A percentile compares a stretch with the other conserved stretches of the same genome.
These are phyloP conservation scores for Cordyceps fumosorosea DNA, from an alignment of 2,329 filamentous ascomycete genomes.

Conservation along the genomic window DNA sequence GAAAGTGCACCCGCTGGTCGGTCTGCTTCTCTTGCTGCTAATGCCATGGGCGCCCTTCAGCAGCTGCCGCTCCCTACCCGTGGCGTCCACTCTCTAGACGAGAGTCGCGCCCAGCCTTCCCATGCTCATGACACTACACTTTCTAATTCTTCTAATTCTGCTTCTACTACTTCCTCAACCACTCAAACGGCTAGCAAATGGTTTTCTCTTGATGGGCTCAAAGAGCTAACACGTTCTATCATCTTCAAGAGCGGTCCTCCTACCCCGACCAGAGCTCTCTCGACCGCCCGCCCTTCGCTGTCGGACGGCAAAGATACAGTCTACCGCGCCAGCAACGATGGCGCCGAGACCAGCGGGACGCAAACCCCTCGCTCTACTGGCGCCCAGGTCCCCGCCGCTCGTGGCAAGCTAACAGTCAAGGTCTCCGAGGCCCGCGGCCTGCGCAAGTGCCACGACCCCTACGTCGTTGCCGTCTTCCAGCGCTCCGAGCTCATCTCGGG, in stretches of 20 bases:
- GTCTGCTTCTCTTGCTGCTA: slow-evolving; percentile 6
- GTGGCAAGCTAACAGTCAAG: slow-evolving; percentile 84
- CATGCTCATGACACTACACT: slow-evolving; percentile 27
- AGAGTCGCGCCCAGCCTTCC: slow-evolving; percentile 2
- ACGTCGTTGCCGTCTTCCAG: slow-evolving; percentile 95
- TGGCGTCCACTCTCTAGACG: slow-evolving; percentile 9
- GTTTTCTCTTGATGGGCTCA: slow-evolving; percentile 62
- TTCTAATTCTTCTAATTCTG: slow-evolving; percentile 42
- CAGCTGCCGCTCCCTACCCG: slow-evolving; percentile 8
- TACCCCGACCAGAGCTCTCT: slow-evolving; percentile 83
- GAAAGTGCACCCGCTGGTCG: slow-evolving; percentile 6
- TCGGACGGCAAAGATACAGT: slow-evolving; percentile 38
- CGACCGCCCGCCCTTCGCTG: slow-evolving; percentile 49
- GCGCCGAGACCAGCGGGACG: slow-evolving; percentile 42
- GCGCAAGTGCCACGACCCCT: slow-evolving; percentile 77
- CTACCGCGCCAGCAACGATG: slow-evolving; percentile 33
- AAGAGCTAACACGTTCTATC: slow-evolving; percentile 76
- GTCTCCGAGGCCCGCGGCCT: slow-evolving; percentile 81
- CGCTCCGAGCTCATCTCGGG: slow-evolving; percentile 93
- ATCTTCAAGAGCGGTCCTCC: slow-evolving; percentile 85
- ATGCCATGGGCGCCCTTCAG: slow-evolving; percentile 8
- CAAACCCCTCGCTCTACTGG: slow-evolving; percentile 46
- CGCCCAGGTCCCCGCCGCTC: slow-evolving; percentile 62
- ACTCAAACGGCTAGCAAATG: slow-evolving; percentile 42
- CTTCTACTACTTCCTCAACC: slow-evolving; percentile 32